A percentile compares a stretch with the other conserved stretches of the same genome.
phyloP scores from a whole-genome alignment of 2,329 filamentous ascomycete species.

The Samsoniella hepiali region DNA sequence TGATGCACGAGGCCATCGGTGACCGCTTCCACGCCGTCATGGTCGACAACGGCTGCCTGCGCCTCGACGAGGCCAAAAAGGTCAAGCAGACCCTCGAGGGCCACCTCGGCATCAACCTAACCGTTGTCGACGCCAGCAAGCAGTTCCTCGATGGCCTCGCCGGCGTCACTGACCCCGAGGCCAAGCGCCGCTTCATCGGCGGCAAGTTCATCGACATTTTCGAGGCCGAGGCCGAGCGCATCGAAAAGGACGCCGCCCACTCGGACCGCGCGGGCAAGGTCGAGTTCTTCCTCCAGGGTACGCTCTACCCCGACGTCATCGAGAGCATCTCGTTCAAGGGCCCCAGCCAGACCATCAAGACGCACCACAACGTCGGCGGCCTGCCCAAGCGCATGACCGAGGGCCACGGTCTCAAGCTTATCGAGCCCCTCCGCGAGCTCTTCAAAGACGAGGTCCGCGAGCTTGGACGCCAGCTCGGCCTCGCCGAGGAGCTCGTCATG shows the following conservation, averaged over 20 bases:
- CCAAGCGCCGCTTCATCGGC: constrained; percentile 89
- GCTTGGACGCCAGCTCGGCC: constrained; percentile 31
- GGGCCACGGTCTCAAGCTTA: constrained; percentile 55
- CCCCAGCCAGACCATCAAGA: constrained; percentile 50
- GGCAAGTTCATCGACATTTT: constrained; percentile 66
- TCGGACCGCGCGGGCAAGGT: constrained; percentile 70
- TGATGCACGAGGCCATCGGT: constrained; percentile 83
- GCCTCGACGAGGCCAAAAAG: constrained; percentile 76
- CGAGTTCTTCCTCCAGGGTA: constrained; percentile 84
- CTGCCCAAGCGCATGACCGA: constrained; percentile 56
- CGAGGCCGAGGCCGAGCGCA: constrained; percentile 67
- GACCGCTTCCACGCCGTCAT: constrained; percentile 82
- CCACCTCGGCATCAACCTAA: constrained; percentile 86
- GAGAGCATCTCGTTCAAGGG: constrained; percentile 43
- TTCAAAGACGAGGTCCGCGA: constrained; percentile 73
- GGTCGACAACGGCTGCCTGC: constrained; percentile 76
- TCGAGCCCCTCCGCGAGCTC: constrained; percentile 74
- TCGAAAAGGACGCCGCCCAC: constrained; percentile 67
- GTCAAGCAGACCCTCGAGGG: constrained; percentile 77
- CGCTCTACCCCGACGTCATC: constrained; percentile 58
- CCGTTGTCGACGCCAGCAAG: constrained; percentile 75
- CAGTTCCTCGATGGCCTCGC: constrained; percentile 73
- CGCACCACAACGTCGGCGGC: constrained; percentile 66
- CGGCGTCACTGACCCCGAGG: constrained; percentile 76
- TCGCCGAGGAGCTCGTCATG: constrained; percentile 33